phyloP scores from a whole-genome alignment of 1,139 yeast genomes.

The Zygoascus hellenicus region DNA sequence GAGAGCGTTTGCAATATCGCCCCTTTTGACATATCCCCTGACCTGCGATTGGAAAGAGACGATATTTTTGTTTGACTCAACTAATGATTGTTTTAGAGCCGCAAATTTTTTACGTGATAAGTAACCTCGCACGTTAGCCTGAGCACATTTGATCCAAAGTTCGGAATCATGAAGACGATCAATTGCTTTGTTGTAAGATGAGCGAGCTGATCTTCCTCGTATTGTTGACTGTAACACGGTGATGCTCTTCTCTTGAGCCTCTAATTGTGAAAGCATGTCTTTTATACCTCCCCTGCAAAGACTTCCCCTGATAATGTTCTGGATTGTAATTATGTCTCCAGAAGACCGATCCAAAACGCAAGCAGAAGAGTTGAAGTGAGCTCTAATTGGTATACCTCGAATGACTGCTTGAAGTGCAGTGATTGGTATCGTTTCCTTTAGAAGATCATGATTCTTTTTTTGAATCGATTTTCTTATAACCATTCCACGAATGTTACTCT shows the following conservation, averaged over 20 bases:
- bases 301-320: constrained; percentile 49
- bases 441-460: constrained; percentile 14
- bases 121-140: constrained; percentile 43
- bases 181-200: constrained; percentile 2
- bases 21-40: constrained; percentile 31
- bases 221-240: constrained; percentile 12
- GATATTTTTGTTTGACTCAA: not conserved
- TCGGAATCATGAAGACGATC: constrained; percentile 44
- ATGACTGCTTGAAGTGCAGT: constrained; percentile 40
- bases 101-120: constrained; percentile 30
- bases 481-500: constrained; percentile 31
- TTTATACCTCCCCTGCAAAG: constrained; percentile 40
- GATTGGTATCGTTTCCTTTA: constrained; percentile 20
- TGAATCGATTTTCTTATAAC: constrained; percentile 6
- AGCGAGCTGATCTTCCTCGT: constrained; percentile 12
- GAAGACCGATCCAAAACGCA: constrained; percentile 18
- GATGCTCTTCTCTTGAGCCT: constrained; percentile 4
- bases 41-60: constrained; percentile 29
- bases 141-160: constrained; percentile 38
- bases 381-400: constrained; percentile 38
- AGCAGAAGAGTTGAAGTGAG: not conserved
- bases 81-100: constrained; percentile 18
- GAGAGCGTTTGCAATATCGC: constrained; percentile 13
- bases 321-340: constrained; percentile 31
- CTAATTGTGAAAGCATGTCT: constrained; percentile 19